Base-by-base conservation (phyloP, 2,329 filamentous ascomycete genomes). In the Aspergillus puulaauensis region DNA sequence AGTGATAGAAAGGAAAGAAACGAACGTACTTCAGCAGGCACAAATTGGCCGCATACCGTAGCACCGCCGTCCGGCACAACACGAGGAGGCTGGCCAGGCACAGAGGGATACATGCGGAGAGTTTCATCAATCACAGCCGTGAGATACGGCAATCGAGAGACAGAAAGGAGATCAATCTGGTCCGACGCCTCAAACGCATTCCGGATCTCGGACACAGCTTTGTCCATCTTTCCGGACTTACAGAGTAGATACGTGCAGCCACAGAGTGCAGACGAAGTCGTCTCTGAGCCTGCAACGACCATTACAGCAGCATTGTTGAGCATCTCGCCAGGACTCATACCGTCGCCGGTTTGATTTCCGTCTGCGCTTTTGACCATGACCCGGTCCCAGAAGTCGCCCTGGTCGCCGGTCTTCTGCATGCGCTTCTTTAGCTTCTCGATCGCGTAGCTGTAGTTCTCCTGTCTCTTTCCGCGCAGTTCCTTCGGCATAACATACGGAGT, bases 51-150 rank as follows among this genome's bases (percentile, higher is more conserved):
- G 31, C 47, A 46, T 15, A 57, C 35, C 8, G 40, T 51, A 3
- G 47, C 47, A 6, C 54, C 54, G 1, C 17, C 40, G 6, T 40
- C 37, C 2, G 54, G 54, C 4, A 45, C 33, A 6, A 51, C 39
- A 2, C 54, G 47, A 27, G 54, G 54, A 6, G 48, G 40, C 24
- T 43, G 39, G 1, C 39, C 48, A 27, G 54, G 47, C 3, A 52
- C 47, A 7, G 48, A 24, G 8, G 48, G 47, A 17, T 51, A 57
- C 15, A 57, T 44, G 31, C 54, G 54, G 21, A 57, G 39, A 14
- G 54, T 49, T 33, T 57, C 54, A 14, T 57, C 48, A 33, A 57
- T 44, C n/a, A 51, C 47, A 7, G 54, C 54, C 17, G 39, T 45
- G 7, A 57, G 47, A 44, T 50, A 57, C 14, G 47, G 47, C n/a